Conservation (phyloP, 1,139 yeast genomes). For the Zygoascus meyerae region DNA sequence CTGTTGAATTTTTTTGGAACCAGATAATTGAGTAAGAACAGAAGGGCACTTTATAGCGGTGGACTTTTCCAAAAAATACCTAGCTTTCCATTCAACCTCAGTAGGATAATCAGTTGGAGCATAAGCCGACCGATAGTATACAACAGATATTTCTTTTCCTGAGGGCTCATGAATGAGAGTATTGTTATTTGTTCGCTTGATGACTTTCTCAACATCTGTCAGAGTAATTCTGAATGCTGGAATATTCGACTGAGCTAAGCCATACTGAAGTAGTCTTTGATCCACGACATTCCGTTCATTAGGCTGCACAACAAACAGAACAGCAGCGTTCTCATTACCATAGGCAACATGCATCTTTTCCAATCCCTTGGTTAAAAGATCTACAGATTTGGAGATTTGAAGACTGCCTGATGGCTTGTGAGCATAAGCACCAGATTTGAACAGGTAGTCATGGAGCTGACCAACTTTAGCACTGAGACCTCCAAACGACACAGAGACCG, state of each 20-base stretch:
- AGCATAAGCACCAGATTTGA: conserved; percentile 28
- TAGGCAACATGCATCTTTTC: conserved; percentile 61
- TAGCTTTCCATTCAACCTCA: conserved; percentile 66
- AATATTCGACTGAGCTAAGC: conserved; percentile 51
- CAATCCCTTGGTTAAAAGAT: conserved; percentile 61
- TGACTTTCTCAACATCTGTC: conserved; percentile 47
- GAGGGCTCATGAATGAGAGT: conserved; percentile 46
- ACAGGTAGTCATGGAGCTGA: conserved; percentile 54
- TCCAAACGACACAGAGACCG: conserved; percentile 93
- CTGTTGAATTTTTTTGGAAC: conserved; percentile 91
- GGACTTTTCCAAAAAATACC: conserved; percentile 65
- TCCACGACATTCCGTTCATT: conserved; percentile 86
- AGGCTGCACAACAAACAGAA: conserved; percentile 77
- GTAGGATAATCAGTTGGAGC: conserved; percentile 67
- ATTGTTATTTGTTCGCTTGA: conserved; percentile 28
- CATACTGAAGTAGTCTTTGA: conserved; percentile 77
- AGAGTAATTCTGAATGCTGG: conserved; percentile 62
- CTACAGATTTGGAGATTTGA: conserved; percentile 64
- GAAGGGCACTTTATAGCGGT: conserved; percentile 89
- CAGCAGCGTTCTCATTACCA: conserved; percentile 41
- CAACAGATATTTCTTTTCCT: conserved; percentile 73
- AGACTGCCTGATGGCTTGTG: conserved; percentile 29
- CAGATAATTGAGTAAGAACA: conserved; percentile 79
- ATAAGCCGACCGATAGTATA: conserved; percentile 86
- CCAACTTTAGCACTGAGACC: conserved; percentile 82